Conservation (phyloP, 345 rosid species). For the Garcia nutans region DNA sequence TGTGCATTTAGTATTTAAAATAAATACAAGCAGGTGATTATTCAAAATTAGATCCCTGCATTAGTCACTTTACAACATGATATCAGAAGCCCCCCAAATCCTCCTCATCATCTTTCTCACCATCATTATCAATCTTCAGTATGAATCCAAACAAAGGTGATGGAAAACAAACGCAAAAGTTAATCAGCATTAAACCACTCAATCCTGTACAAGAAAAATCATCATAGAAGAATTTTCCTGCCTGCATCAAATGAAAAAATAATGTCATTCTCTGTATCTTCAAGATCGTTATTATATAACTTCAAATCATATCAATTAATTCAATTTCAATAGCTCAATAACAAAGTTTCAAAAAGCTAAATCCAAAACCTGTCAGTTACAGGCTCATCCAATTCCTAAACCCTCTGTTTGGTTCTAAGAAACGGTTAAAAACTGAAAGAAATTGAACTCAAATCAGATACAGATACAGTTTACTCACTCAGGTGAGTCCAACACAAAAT, state of each 20-base stretch:
- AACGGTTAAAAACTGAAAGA: neutral
- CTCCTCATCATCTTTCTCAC: slow-evolving; percentile 20
- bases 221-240: neutral
- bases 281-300: neutral
- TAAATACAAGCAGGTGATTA: slow-evolving; percentile 32
- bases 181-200: slow-evolving; percentile 12
- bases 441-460: neutral
- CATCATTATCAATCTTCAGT: slow-evolving; percentile 19
- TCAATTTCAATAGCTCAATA: slow-evolving; percentile 1
- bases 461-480: neutral
- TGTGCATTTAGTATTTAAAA: slow-evolving; percentile 43
- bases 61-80: slow-evolving; percentile 10
- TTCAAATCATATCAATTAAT: neutral
- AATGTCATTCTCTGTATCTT: neutral
- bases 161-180: slow-evolving; percentile 5
- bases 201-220: slow-evolving; percentile 22
- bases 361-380: neutral
- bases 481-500: neutral
- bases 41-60: slow-evolving; percentile 31
- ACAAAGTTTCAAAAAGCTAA: neutral
- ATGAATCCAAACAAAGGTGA: neutral
- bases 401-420: slow-evolving; percentile 1
- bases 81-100: neutral
- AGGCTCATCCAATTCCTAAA: slow-evolving; percentile 3
- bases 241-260: slow-evolving; percentile 25